Evolutionary conservation across 352 stramenopile genomes (phyloP), one percentile per base, ranked within the genome.

Genomic region (Labyrinthula sp.): DNA sequence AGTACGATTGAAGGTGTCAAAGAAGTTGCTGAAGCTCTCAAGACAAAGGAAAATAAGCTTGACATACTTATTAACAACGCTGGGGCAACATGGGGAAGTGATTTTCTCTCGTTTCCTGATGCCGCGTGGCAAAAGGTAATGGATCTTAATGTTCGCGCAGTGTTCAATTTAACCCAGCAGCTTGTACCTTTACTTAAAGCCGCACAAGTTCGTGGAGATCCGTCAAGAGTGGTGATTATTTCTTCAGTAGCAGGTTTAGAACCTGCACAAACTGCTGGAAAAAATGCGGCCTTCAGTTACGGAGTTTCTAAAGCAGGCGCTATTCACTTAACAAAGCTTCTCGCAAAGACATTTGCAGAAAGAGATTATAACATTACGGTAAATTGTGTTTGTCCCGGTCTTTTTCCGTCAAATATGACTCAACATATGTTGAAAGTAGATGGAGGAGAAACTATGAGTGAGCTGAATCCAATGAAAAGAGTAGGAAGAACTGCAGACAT

Each of bases 41-140:
- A 75, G 57, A 54, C 73, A 45, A 49, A 45, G 14, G 64, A 82
- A 56, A 69, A 63, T 30, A 62, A 65, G 34, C 61, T 94, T 18
- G 68, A 94, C 48, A 71, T 93, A 27, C 67, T 94, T 4, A 69
- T 94, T 47, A 94, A 95, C 64, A 94, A 94, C 67, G 85, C 77
- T n/a, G 71, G 70, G 20, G 58, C 58, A 20, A 67, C 38, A 12
- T 68, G 60, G 60, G 67, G 68, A 22, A 68, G 77, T 50, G 63
- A 68, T 24, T 35, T 74, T 14, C 67, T 74, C 35, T 61, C 73
- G 38, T 69, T 58, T 22, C 64, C 66, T n/a, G 65, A 63, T 37
- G 59, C 61, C 26, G 80, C 69, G 30, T 94, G 78, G 69, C 68
- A 89, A 40, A 79, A 82, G 38, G 77, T 92, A 4, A 63, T 92